Base-by-base conservation (phyloP, 2,329 filamentous ascomycete species). In the Aspergillus ibericus region DNA sequence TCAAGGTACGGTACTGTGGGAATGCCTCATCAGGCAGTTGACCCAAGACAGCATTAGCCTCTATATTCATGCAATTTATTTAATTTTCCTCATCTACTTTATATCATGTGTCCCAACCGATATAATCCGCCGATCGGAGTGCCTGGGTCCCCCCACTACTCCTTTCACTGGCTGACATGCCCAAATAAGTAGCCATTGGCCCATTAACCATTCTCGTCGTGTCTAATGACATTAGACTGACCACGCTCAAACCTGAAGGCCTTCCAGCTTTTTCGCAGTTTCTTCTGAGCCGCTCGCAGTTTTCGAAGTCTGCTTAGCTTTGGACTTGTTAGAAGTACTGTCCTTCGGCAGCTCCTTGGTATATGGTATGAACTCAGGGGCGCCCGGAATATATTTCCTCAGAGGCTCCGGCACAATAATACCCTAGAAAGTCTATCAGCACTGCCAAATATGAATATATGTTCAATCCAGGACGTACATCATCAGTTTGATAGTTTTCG, bases 401-500 rank as follows among this genome's bases (percentile, higher is more conserved):
- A 97, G 83, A 47, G 89, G 88, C 76, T 93, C 89, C 0, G 93
- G 93, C 34, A 96, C 88, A 58, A 84, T 84, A 67, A 96, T 83
- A 63, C 92, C 91, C 82, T 91, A 62, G 20, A 58, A 25, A 34
- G 10, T 13, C 35, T 40, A 53, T 74, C 58, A 74, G 66, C 56
- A 59, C 53, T 27, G 20, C 50, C 40, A 36, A 38, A 16, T 7
- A 42, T 7, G 10, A 46, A 12, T 4, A 18, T 25, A 35, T 44
- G 38, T 18, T 13, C 46, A 25, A 49, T 15, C 36, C 16, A 47
- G 20, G 5, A 75, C 84, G 76, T 77, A 88, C 88, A 66, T 93
- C 90, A 70, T 92, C 88, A 0, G 88, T 95, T 81, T 99, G 95
- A 78, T 93, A 98, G 79, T 98, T 99, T 80, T 99, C 95, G 38